These are phyloP conservation scores for Chaetomiaceae sp. DNA, from an alignment of 2,329 filamentous ascomycete species.

Conservation along the genomic window DNA sequence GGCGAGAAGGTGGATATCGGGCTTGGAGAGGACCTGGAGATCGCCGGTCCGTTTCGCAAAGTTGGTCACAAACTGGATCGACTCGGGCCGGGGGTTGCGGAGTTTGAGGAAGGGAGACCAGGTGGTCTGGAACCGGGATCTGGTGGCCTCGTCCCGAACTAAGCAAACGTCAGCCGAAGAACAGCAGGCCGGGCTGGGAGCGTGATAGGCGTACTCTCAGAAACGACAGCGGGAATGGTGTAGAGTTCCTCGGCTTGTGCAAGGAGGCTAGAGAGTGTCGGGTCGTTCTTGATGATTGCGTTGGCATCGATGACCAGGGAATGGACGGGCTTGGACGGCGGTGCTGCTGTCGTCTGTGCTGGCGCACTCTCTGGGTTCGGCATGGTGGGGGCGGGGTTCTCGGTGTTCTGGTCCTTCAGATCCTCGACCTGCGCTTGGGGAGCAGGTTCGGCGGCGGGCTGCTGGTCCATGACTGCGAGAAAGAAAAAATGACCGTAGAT, in stretches of 20 bases:
- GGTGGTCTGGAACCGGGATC: conserved; percentile 75
- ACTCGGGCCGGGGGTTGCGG: conserved; percentile 68
- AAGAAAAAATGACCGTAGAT: too few relatives aligned
- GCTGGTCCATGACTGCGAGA: conserved; percentile 15
- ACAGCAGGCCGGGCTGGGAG: neutral
- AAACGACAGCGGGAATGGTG: conserved; percentile 79
- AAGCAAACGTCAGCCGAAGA: conserved; percentile 58
- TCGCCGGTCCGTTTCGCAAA: conserved; percentile 91
- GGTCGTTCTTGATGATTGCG: conserved; percentile 89
- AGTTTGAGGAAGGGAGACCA: conserved; percentile 80
- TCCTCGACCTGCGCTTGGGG: conserved; percentile 4
- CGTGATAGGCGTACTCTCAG: conserved; percentile 55
- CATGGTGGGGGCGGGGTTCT: conserved; percentile 23
- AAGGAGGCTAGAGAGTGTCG: conserved; percentile 75
- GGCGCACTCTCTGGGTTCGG: neutral
- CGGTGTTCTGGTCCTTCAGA: conserved; percentile 14
- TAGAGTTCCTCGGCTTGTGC: conserved; percentile 70
- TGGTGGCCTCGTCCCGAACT: conserved; percentile 68
- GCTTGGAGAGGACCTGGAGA: conserved; percentile 76
- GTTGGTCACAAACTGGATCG: conserved; percentile 71
- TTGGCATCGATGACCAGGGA: conserved; percentile 80
- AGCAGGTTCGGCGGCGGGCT: conserved; percentile 5
- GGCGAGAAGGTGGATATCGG: conserved; percentile 85
- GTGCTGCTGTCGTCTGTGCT: neutral
- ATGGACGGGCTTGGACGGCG: conserved; percentile 21